Base-by-base conservation (phyloP, 164 flowering plant genomes). In the Saururus chinensis region DNA sequence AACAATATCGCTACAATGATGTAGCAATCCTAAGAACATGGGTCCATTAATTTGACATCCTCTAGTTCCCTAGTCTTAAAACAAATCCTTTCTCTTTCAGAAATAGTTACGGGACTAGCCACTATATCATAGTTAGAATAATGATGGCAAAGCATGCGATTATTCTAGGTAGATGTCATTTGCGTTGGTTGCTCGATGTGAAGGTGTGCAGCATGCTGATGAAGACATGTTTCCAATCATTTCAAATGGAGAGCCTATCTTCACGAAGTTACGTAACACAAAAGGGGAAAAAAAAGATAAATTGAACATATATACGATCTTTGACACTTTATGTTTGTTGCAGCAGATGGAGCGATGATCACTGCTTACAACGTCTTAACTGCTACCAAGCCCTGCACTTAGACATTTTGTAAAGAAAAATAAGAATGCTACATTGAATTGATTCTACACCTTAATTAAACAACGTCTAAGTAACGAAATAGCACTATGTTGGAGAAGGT, bases 281-380 rank as follows among this genome's bases (percentile, higher is more conserved):
- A 9, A 9, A 48, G 51, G 51, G 9, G 12, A 48, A 9, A 48
- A 17, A 9, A 48, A 12, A 20, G 2, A 12, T 4, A 2, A 11
- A 4, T 21, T 21, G 3, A 3, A 1, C 13, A 1, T 2, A 4
- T 24, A 19, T 1, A n/a, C 24, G 4, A 1, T 4, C 24, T 4
- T 11, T n/a, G 14, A 51, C 20, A 1, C 20, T 5, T 8, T 45
- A 9, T 16, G 56, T 20, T 53, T 53, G 20, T 53, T 23, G 35
- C 74, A 88, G 90, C 86, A 92, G 95, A 86, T 91, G 96, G 97
- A 86, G 89, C 66, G 97, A 91, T 23, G 88, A 76, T 35, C 87
- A 86, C 65, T 84, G 93, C 79, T 6, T 68, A 52, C 84, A 81
- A 56, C 72, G 20, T 1, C 21, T 55, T 6, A 55, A 55, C 30